Conservation (phyloP, 1,284 basidiomycete species). For the Ustilago bromivora region DNA sequence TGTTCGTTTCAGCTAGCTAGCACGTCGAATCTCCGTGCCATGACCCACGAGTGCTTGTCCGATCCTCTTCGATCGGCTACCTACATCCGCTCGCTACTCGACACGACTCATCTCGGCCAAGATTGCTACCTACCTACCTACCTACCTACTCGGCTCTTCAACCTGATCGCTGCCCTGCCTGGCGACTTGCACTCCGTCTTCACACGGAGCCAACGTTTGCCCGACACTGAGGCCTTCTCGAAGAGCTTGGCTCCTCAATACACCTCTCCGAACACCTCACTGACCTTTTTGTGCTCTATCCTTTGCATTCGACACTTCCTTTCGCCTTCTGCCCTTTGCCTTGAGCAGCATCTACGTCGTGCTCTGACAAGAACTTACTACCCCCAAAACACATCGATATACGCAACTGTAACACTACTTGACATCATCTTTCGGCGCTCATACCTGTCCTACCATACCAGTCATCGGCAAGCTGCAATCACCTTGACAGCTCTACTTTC, state of each 20-base stretch:
- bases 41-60: background rate
- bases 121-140: background rate
- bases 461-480: slow-evolving; percentile 33
- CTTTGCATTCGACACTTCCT: background rate
- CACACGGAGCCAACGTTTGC: background rate
- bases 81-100: too few relatives aligned
- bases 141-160: background rate
- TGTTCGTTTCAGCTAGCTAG: background rate
- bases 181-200: background rate
- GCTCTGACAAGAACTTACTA: slow-evolving; percentile 15
- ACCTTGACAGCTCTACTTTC: slow-evolving; percentile 19
- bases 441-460: slow-evolving; percentile 30
- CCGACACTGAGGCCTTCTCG: background rate
- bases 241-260: background rate
- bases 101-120: background rate
- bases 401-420: slow-evolving; percentile 33
- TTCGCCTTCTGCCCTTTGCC: background rate
- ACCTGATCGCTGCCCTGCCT: background rate
- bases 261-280: background rate
- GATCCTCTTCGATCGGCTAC: background rate
- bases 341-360: slow-evolving; percentile 17
- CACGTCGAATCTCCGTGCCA: background rate
- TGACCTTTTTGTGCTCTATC: slow-evolving; percentile 3
- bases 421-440: slow-evolving; percentile 8
- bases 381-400: background rate